A percentile compares a stretch with the other conserved stretches of the same genome.
phyloP scores from a whole-genome alignment of 2,329 filamentous ascomycete species.

The Stagonosporopsis vannaccii region DNA sequence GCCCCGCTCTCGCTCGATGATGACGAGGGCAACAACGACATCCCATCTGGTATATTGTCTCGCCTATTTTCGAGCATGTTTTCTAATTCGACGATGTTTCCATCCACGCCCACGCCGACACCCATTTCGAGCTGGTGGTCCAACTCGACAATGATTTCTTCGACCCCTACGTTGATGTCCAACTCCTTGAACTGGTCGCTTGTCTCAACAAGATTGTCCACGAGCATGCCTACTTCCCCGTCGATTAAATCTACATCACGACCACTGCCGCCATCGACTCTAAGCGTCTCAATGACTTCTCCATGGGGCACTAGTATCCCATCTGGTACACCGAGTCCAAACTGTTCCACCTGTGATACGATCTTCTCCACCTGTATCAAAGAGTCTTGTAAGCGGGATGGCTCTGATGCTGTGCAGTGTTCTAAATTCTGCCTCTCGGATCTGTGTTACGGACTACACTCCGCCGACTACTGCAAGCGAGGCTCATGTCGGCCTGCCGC shows the following conservation, averaged over 20 bases:
- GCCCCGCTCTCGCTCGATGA: conserved; percentile 36
- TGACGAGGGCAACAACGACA: conserved; percentile 33
- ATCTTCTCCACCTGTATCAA: background rate
- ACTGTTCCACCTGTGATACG: background rate
- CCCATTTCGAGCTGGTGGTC: background rate
- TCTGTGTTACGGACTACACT: background rate
- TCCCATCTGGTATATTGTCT: background rate
- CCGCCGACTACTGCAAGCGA: conserved; percentile 2
- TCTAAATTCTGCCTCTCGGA: conserved; percentile 3
- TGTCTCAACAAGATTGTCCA: background rate
- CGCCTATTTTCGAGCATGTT: background rate
- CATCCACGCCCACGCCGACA: background rate
- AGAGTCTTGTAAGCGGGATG: conserved; percentile 1
- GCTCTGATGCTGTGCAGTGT: conserved; percentile 1
- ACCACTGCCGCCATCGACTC: background rate
- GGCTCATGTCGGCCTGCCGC: conserved; percentile 5
- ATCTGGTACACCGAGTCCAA: background rate
- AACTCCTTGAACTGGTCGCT: background rate
- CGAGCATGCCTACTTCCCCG: background rate
- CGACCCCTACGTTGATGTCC: background rate
- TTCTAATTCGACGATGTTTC: background rate
- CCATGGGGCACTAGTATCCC: conserved; percentile 1
- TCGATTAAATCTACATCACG: background rate
- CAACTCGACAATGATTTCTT: background rate
- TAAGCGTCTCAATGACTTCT: background rate